Base-by-base conservation (phyloP, 2,329 filamentous ascomycete genomes). In the Colletotrichum euphorbiae region DNA sequence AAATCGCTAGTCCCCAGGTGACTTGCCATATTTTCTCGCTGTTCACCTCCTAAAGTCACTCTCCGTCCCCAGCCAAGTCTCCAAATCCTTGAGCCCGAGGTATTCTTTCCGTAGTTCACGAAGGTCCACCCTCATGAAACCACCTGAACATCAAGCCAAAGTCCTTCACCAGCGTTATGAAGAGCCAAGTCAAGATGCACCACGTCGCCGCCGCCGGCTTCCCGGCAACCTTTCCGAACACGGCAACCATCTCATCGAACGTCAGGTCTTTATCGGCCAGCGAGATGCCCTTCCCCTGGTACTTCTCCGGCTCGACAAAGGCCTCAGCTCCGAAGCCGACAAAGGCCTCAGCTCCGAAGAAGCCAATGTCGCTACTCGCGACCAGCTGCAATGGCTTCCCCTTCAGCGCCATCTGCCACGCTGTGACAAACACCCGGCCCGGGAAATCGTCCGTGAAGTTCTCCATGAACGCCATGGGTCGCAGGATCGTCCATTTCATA, bases 21-120 rank as follows among this genome's bases (percentile, higher is more conserved):
- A 6, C 3, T 50, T 42, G 6, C 28, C 38, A 11, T 45, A 40
- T 6, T 7, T 28, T 28, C 24, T 28, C 1, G 24, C 24, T 7
- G 36, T 13, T 7, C 36, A 13, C 62, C 73, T 71, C 17, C 58
- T 69, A 45, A 91, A 92, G 60, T 87, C 86, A 73, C 91, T 89
- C 74, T 86, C 83, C 79, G 88, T 88, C 71, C 93, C 81, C 55
- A 74, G 54, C 73, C 75, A 79, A 6, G 67, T 71, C n/a, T 67
- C 68, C 13, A 77, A 73, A 28, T 72, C 71, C 71, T 72, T 72
- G 3, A 79, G 48, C 7, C 54, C 74, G 1, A 76, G 76, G 45
- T 78, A 67, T 3, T 74, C 63, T 66, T 71, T 72, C 64, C 56
- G 73, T 60, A 77, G 31, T 5, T 72, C 70, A 28, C 69, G 17